These are phyloP conservation scores for Aristolochia fimbriata DNA, from an alignment of 164 flowering plant species.

Conservation along the genomic window DNA sequence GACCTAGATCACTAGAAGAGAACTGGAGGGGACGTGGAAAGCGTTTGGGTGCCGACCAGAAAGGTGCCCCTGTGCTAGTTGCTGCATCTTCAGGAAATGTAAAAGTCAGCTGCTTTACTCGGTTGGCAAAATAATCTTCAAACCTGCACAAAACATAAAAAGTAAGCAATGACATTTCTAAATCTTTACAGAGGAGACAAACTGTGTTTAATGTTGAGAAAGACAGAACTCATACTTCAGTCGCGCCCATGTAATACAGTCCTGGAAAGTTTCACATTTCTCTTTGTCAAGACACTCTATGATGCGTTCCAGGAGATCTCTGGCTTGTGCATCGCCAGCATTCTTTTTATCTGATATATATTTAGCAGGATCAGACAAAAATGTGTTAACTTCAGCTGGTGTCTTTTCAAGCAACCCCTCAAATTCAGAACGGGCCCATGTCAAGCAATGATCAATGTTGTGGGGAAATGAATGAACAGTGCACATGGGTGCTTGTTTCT, in stretches of 20 bases:
- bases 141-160: constrained; percentile 40
- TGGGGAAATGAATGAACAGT: constrained; percentile 90
- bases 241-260: constrained; percentile 84
- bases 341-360: constrained; percentile 47
- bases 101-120: constrained; percentile 72
- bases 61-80: constrained; percentile 68
- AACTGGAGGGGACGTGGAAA: constrained; percentile 68
- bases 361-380: constrained; percentile 51
- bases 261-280: constrained; percentile 64
- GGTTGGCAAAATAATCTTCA: constrained; percentile 69
- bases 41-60: constrained; percentile 89
- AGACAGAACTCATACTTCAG: constrained; percentile 32
- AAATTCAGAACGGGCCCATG: constrained; percentile 93
- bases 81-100: constrained; percentile 80
- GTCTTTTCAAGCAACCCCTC: constrained; percentile 93
- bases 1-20: constrained; percentile 40
- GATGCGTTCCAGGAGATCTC: constrained; percentile 71
- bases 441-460: constrained; percentile 86
- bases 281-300: constrained; percentile 72
- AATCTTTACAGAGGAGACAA: too few species aligned
- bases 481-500: constrained; percentile 95
- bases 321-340: constrained; percentile 87
- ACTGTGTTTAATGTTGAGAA: too few species aligned
- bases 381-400: constrained; percentile 83
- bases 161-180: not conserved